A percentile compares a stretch with the other conserved stretches of the same genome.
Evolutionary conservation across 805 yeast species (phyloP).

Genomic region (Barnettozyma salicaria): DNA sequence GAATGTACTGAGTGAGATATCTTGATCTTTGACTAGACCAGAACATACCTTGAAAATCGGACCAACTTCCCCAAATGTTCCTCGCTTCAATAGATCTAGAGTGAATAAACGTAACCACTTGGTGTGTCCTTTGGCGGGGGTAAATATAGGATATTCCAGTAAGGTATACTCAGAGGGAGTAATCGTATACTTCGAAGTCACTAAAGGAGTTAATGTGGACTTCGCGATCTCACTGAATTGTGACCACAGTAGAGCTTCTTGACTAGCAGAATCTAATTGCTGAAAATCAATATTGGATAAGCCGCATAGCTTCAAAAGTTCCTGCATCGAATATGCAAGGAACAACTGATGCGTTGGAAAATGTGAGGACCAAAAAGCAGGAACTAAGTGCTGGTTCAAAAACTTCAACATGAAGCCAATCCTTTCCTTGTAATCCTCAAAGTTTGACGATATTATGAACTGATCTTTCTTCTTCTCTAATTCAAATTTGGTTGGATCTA

Average conservation of each 20-base stretch:
- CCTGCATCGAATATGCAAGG: constrained; percentile 86
- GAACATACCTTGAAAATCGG: constrained; percentile 59
- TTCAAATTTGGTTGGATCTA: constrained; percentile 58
- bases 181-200: constrained; percentile 62
- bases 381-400: constrained; percentile 65
- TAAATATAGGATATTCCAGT: constrained; percentile 59
- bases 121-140: constrained; percentile 46
- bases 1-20: constrained; percentile 60
- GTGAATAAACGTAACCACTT: constrained; percentile 72
- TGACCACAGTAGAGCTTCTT: constrained; percentile 46
- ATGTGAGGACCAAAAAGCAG: constrained; percentile 83
- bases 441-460: constrained; percentile 51
- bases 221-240: constrained; percentile 59
- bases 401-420: constrained; percentile 57
- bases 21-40: constrained; percentile 61
- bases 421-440: constrained; percentile 57
- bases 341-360: constrained; percentile 81
- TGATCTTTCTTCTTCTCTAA: constrained; percentile 34
- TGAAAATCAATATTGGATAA: constrained; percentile 31
- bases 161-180: constrained; percentile 41
- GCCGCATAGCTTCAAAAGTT: constrained; percentile 60
- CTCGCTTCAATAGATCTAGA: constrained; percentile 52
- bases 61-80: constrained; percentile 22
- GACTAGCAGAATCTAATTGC: constrained; percentile 20
- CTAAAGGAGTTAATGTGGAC: constrained; percentile 68